Evolutionary conservation across 1,284 basidiomycete genomes (phyloP), one percentile per base, ranked within the genome.

Genomic region (Somion occarium): DNA sequence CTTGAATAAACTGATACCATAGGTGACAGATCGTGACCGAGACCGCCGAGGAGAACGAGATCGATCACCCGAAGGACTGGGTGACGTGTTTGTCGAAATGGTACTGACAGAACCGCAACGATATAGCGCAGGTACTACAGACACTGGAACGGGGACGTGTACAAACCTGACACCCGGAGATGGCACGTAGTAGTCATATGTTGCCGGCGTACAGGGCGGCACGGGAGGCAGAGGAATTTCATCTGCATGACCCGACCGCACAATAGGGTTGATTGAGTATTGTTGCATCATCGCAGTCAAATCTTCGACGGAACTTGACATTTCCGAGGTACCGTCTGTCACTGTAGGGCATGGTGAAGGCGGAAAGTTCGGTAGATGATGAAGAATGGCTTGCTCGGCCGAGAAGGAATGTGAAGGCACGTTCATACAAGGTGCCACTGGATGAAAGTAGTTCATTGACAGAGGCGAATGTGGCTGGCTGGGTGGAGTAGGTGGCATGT

Each of bases 131-230:
- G 30, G 30, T 34, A 34, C 7, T 7, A 34, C 30, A 7, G 30
- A 15, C 15, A 34, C 30, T 34, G 30, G 30, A 34, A 34, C 30
- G 30, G 30, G 30, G 15, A 34, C 30, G 30, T 34, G 30, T 7
- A 34, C 15, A 34, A 34, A 15, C 30, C 30, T 7, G 15, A 34
- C 30, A 7, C 15, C 30, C 15, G 30, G 30, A 15, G 30, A 7
- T 34, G 30, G 15, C 30, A 34, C 15, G 30, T 7, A 34, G 30
- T 7, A 15, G 15, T 34, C 30, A 34, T 34, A 34, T 7, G 30
- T 34, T 11, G 25, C 34, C 20, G 46, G 46, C 5, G 46, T 48
- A 24, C 34, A 38, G 9, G 46, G 46, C 13, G 46, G 46, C 12
- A 25, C 46, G 13, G 46, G 34, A 4, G 46, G 46, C 7, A 37